Evolutionary conservation across 495 filamentous ascomycete genomes (phyloP).

Genomic region (Xylaria acuta): DNA sequence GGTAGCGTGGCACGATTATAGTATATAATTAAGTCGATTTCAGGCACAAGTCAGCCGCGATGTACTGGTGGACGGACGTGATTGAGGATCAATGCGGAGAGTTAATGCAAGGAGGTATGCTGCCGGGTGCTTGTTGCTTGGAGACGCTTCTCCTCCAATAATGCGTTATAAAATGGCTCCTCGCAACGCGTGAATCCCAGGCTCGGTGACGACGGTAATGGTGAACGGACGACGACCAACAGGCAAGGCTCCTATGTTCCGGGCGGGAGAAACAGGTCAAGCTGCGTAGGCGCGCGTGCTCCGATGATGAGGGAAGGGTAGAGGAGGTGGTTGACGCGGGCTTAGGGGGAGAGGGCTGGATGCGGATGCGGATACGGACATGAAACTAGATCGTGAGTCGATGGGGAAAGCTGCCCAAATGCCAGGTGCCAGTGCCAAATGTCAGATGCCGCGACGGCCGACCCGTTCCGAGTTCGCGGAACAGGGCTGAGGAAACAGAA

Average conservation of each 20-base stretch:
- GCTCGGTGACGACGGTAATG: slow-evolving; percentile 13
- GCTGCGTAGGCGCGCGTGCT: slow-evolving; percentile 15
- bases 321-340: slow-evolving; percentile 19
- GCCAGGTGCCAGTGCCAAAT: slow-evolving; percentile 33
- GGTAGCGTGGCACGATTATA: slow-evolving; percentile 24
- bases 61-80: slow-evolving; percentile 35
- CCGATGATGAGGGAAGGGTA: slow-evolving; percentile 21
- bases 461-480: slow-evolving; percentile 20
- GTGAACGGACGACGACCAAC: slow-evolving; percentile 18
- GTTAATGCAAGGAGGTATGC: slow-evolving; percentile 31
- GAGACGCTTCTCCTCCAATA: slow-evolving; percentile 33
- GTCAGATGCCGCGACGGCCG: slow-evolving; percentile 39
- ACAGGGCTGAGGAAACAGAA: slow-evolving; percentile 27
- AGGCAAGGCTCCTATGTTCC: slow-evolving; percentile 18
- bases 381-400: slow-evolving; percentile 37
- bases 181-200: slow-evolving; percentile 19
- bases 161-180: slow-evolving; percentile 40
- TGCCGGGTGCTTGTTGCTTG: slow-evolving; percentile 17
- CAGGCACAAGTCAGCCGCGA: slow-evolving; percentile 33
- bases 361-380: slow-evolving; percentile 33
- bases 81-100: slow-evolving; percentile 38
- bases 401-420: slow-evolving; percentile 37
- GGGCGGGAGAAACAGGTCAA: slow-evolving; percentile 21
- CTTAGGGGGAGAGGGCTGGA: slow-evolving; percentile 28
- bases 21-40: slow-evolving; percentile 32